Percentiles rank a stretch among this genome's conserved stretches.
Evolutionary conservation across 1,139 yeast genomes (phyloP).

Genomic region (Pneumocystis sp.): DNA sequence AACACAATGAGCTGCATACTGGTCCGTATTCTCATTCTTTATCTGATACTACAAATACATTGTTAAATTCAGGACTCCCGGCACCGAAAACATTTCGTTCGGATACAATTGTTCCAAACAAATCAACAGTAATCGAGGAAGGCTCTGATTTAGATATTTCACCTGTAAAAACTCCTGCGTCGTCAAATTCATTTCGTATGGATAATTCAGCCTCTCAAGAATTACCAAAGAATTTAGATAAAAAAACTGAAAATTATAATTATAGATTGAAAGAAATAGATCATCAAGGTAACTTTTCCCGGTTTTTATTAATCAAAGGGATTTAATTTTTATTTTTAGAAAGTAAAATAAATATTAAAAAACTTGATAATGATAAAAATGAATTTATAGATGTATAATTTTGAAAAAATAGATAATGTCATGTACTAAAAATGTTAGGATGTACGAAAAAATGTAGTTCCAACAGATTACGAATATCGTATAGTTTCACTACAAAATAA

Average conservation of each 20-base stretch:
- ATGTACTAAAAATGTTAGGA: background rate
- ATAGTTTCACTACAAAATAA: background rate
- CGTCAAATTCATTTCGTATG: background rate
- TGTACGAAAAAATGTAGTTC: background rate
- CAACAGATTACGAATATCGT: background rate
- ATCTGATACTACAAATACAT: background rate
- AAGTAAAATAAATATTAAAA: background rate
- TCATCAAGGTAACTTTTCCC: background rate
- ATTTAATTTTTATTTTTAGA: background rate
- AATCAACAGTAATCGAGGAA: conserved; percentile 69
- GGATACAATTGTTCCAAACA: conserved; percentile 57
- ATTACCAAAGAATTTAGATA: conserved; percentile 26
- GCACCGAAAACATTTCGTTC: conserved; percentile 30
- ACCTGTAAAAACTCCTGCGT: background rate
- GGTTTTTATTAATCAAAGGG: background rate
- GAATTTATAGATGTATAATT: conserved; percentile 6
- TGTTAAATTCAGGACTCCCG: conserved; percentile 1
- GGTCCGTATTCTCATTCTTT: background rate
- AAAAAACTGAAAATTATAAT: conserved; percentile 23
- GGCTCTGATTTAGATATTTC: conserved; percentile 39
- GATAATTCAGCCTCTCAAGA: conserved; percentile 25
- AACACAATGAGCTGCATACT: background rate
- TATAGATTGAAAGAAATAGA: background rate
- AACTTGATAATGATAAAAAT: conserved; percentile 10
- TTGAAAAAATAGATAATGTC: background rate